Percentiles rank a stretch among this genome's conserved stretches.
Conservation (phyloP, 345 rosid genomes). For the Syzygium oleosum region DNA sequence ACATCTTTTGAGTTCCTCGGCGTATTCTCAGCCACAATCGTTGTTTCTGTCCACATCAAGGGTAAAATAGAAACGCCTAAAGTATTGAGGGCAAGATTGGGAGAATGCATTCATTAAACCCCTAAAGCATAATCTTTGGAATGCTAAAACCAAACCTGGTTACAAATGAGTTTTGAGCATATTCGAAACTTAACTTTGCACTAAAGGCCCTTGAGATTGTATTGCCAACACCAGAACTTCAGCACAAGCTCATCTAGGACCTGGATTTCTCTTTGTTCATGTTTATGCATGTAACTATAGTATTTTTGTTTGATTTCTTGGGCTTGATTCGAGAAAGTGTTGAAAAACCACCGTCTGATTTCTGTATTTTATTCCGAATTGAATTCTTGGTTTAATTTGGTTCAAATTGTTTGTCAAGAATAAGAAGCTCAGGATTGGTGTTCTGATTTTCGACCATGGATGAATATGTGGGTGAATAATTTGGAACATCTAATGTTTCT, state of each 20-base stretch:
- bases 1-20: fast-evolving
- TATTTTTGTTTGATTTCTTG: neutral
- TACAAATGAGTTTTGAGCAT: neutral
- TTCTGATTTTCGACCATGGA: neutral
- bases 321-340: neutral
- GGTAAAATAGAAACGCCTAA: neutral
- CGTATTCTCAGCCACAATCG: fast-evolving
- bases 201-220: neutral
- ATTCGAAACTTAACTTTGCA: too few species aligned
- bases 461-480: neutral
- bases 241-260: neutral
- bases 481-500: neutral
- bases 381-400: neutral
- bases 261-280: neutral
- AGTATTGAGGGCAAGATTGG: neutral
- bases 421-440: neutral
- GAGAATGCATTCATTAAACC: neutral
- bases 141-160: neutral
- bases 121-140: too few species aligned
- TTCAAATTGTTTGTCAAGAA: neutral
- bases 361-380: neutral
- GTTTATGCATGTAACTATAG: neutral
- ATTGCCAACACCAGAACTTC: neutral
- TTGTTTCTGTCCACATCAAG: neutral
- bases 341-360: neutral